These are phyloP conservation scores for Myochromella boudieri DNA, from an alignment of 768 basidiomycete species.

Conservation along the genomic window DNA sequence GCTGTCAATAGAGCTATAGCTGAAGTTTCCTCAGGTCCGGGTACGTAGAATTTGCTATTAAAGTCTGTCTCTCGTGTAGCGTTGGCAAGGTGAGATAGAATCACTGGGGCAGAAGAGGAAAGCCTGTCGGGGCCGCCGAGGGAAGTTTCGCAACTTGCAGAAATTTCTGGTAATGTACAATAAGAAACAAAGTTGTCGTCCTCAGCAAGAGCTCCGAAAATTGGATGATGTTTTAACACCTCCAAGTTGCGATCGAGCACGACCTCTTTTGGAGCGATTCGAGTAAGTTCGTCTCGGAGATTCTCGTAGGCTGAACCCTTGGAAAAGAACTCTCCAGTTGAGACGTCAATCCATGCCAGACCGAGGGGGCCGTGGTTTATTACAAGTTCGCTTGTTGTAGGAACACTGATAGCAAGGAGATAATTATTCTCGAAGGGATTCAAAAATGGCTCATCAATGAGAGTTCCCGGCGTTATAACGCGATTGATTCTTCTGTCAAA, in stretches of 20 bases:
- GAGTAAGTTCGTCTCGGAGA: slow-evolving; percentile 78
- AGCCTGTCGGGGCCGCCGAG: background rate
- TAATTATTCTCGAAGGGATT: slow-evolving; percentile 89
- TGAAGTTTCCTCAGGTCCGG: slow-evolving; percentile 40
- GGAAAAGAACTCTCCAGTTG: slow-evolving; percentile 91
- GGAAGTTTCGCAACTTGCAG: slow-evolving; percentile 1
- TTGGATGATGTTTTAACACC: slow-evolving; percentile 37
- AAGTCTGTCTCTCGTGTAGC: background rate
- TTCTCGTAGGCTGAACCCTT: slow-evolving; percentile 52
- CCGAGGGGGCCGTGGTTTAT: slow-evolving; percentile 39
- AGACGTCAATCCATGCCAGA: slow-evolving; percentile 93
- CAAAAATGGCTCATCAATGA: slow-evolving; percentile 89
- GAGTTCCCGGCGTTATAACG: slow-evolving; percentile 90
- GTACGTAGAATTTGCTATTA: slow-evolving; percentile 17
- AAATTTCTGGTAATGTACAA: slow-evolving; percentile 19
- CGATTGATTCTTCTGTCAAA: slow-evolving; percentile 84
- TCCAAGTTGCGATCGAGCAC: slow-evolving; percentile 55
- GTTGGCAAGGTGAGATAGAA: background rate
- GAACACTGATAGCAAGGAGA: slow-evolving; percentile 62
- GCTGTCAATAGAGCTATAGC: slow-evolving; percentile 64
- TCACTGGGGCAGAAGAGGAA: background rate
- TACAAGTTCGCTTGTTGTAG: slow-evolving; percentile 9
- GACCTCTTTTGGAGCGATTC: slow-evolving; percentile 81
- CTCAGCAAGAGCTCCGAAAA: slow-evolving; percentile 50
- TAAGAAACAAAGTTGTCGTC: slow-evolving; percentile 59